Percentiles rank a stretch among this genome's conserved stretches.
Evolutionary conservation across 2,329 filamentous ascomycete species (phyloP).

Genomic region (Rhynchosporium secalis): DNA sequence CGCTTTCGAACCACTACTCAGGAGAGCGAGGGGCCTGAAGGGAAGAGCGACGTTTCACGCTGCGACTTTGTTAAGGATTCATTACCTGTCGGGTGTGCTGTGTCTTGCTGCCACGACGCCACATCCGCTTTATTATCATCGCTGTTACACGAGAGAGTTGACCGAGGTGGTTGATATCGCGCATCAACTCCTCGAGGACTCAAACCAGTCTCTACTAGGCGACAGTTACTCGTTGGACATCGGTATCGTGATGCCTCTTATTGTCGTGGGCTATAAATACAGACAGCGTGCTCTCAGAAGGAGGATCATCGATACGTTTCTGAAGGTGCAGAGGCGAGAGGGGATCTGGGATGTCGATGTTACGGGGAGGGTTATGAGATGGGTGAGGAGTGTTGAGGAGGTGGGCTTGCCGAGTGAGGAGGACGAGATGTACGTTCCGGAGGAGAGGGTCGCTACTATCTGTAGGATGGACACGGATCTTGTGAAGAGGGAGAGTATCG

Average conservation of each 20-base stretch:
- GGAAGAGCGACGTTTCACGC: neutral
- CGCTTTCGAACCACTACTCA: neutral
- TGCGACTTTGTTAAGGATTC: neutral
- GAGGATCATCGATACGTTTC: slow-evolving; percentile 10
- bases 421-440: slow-evolving; percentile 17
- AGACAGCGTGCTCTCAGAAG: slow-evolving; percentile 9
- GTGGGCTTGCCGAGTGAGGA: neutral
- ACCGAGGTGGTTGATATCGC: slow-evolving; percentile 12
- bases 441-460: slow-evolving; percentile 10
- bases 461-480: slow-evolving; percentile 12
- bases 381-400: slow-evolving; percentile 21
- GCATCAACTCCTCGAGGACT: neutral
- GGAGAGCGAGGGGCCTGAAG: neutral
- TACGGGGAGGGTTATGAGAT: slow-evolving; percentile 17
- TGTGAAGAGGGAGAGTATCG: neutral
- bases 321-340: slow-evolving; percentile 13
- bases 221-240: slow-evolving; percentile 12
- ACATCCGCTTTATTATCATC: neutral
- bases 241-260: slow-evolving; percentile 14
- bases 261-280: slow-evolving; percentile 15
- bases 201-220: neutral
- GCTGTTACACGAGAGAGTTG: slow-evolving; percentile 9
- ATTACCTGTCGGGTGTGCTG: neutral
- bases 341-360: slow-evolving; percentile 18
- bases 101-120: slow-evolving; percentile 3